These are phyloP conservation scores for Scedosporium boydii DNA, from an alignment of 2,329 filamentous ascomycete species.

Conservation along the genomic window DNA sequence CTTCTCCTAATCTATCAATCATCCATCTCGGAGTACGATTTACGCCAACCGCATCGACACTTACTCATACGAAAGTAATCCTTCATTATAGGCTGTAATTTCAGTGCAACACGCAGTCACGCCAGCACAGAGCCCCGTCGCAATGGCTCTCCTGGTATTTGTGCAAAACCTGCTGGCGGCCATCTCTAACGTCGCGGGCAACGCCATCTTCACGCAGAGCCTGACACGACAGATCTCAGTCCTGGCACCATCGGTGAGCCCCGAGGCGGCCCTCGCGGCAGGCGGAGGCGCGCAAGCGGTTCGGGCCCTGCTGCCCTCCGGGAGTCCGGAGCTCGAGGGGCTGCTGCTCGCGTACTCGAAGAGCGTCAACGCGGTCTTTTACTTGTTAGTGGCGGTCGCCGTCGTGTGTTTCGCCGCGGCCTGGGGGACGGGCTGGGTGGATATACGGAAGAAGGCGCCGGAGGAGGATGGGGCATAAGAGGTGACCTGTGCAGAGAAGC, in stretches of 20 bases:
- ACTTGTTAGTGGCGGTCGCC: conserved; percentile 8
- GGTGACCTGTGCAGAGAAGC: too few species aligned
- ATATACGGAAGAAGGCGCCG: conserved; percentile 8
- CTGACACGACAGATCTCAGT: conserved; percentile 15
- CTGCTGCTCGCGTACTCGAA: conserved; percentile 9
- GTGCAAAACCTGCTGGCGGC: conserved; percentile 34
- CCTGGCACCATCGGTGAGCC: neutral
- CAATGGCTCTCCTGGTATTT: conserved; percentile 33
- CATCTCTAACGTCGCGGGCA: conserved; percentile 32
- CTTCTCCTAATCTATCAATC: conserved; percentile 34
- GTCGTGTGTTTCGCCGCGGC: conserved; percentile 5
- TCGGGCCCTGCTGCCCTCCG: conserved; percentile 8
- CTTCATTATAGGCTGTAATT: too few species aligned
- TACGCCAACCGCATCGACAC: neutral
- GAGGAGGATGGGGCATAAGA: neutral
- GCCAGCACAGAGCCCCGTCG: conserved; percentile 29
- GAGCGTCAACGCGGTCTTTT: conserved; percentile 9
- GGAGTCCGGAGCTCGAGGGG: neutral
- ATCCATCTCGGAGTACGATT: conserved; percentile 16
- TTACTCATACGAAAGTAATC: too few species aligned
- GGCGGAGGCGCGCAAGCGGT: conserved; percentile 12
- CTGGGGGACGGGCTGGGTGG: conserved; percentile 14
- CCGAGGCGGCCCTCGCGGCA: conserved; percentile 10
- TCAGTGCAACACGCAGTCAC: neutral
- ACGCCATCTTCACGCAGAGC: conserved; percentile 33